Conservation (phyloP, 176 grass and related monocot genomes). For the Triticum monococcum region DNA sequence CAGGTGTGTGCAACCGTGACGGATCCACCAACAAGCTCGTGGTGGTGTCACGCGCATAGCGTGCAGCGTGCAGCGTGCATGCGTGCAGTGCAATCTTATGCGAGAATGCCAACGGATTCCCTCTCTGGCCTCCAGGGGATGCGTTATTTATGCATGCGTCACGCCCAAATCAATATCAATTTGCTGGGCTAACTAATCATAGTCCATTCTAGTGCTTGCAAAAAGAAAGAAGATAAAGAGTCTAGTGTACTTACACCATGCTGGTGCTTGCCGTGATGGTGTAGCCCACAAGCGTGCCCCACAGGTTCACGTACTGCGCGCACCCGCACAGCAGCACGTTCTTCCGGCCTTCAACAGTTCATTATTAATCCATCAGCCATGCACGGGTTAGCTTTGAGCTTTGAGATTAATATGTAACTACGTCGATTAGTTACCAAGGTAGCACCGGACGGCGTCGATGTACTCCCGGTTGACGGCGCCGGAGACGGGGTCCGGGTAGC, state of each 20-base stretch:
- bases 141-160: neutral
- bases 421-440: conserved; percentile 56
- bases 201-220: neutral
- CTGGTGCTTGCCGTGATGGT: conserved; percentile 93
- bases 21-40: neutral
- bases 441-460: conserved; percentile 81
- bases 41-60: neutral
- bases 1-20: neutral
- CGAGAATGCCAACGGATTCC: neutral
- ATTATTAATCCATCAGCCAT: neutral
- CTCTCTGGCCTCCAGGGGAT: neutral
- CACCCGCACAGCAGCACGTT: conserved; percentile 81
- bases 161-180: neutral
- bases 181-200: neutral
- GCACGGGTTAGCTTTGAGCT: neutral
- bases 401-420: neutral
- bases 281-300: conserved; percentile 94
- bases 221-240: neutral
- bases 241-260: conserved; percentile 71
- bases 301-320: conserved; percentile 93
- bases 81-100: neutral
- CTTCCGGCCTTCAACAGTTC: conserved; percentile 43
- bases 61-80: too few species aligned
- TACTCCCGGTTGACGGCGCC: conserved; percentile 71
- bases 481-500: conserved; percentile 73